A percentile compares a stretch with the other conserved stretches of the same genome.
Evolutionary conservation across 1,284 basidiomycete species (phyloP).

Genomic region (Sutorius eximius): DNA sequence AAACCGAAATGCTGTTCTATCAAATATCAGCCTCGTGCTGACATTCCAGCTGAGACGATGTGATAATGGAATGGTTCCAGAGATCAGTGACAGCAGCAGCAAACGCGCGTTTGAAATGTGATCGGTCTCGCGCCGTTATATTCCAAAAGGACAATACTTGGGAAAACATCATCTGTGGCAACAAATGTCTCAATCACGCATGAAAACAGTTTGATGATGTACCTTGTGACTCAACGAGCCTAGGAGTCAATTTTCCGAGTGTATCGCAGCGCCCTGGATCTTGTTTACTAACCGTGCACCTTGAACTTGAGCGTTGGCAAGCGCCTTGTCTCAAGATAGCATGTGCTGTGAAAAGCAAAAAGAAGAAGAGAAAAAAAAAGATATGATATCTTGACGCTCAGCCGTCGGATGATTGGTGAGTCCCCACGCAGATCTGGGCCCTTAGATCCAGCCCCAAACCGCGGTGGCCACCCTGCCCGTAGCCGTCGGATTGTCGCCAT

Average conservation of each 20-base stretch:
- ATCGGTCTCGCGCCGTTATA: neutral
- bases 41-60: neutral
- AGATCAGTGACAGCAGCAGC: neutral
- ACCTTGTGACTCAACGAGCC: neutral
- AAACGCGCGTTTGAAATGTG: neutral
- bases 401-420: neutral
- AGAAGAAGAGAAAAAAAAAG: neutral
- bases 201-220: neutral
- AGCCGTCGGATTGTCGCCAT: neutral
- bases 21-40: neutral
- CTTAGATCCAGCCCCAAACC: neutral
- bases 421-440: neutral
- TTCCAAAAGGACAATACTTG: neutral
- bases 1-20: neutral
- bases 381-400: neutral
- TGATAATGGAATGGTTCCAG: neutral
- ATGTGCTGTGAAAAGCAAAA: neutral
- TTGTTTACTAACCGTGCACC: neutral
- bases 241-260: neutral
- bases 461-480: neutral
- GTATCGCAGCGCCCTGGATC: constrained; percentile 1
- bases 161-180: neutral
- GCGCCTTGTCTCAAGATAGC: neutral
- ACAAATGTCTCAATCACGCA: neutral
- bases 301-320: neutral